Base-by-base conservation (phyloP, 805 yeast species). In the Candida tammaniensis region DNA sequence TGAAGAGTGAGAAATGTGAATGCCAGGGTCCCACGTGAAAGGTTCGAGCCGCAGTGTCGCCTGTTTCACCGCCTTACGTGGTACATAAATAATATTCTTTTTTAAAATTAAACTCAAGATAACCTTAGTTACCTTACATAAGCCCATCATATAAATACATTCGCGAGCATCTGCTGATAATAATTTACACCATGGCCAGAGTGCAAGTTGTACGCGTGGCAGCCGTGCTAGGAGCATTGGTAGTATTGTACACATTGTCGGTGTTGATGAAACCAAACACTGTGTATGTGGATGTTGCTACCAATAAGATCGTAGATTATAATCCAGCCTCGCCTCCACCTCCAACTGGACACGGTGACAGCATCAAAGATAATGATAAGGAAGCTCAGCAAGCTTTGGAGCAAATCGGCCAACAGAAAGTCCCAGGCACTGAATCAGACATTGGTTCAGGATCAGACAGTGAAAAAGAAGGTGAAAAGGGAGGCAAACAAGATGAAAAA, bases 231-330 rank as follows among this genome's bases (percentile, higher is more conserved):
- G 46, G 43, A 19, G 50, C 43, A 3, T 18, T 40, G 11, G 21
- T 42, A 19, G 36, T 49, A 14, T 14, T 49, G 7, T 47, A 43
- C 24, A 9, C 34, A 5, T 21, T 48, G 7, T 30, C 41, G 4
- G 20, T 25, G 4, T 21, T 45, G 4, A 20, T 39, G 3, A 38
- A 33, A 18, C 51, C 51, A 1, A 18, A 13, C 4, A 45, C 42
- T 10, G 45, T 48, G 3, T 48, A 48, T 26, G 36, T 48, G 7
- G 53, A 48, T 23, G 18, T 40, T 8, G 21, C 17, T 5, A 44
- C 52, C 5, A 48, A 46, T 27, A 36, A 46, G 25, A 30, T 39
- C 25, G 36, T 22, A 24, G 31, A 41, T 25, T 43, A 15, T 24
- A 26, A 19, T 10, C 33, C 41, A 13, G 23, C 35, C 13, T 20